Percentiles rank a stretch among this genome's conserved stretches.
Conservation (phyloP, 768 basidiomycete species). For the Mycena indigotica region DNA sequence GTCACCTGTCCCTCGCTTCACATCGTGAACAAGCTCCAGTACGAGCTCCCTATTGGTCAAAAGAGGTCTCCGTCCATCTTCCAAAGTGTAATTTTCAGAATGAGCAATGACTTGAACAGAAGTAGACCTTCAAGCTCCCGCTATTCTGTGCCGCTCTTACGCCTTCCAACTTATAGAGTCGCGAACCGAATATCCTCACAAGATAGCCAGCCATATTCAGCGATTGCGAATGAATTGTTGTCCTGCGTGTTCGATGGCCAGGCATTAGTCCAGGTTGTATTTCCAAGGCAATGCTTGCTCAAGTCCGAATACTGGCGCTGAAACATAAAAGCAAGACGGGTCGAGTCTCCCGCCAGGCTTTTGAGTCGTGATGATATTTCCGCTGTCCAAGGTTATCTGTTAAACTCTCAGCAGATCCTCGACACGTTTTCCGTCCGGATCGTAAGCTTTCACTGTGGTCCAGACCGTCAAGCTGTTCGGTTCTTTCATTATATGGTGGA, state of each 20-base stretch:
- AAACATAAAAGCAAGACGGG: slow-evolving; percentile 12
- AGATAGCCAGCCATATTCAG: too few relatives aligned
- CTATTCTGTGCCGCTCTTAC: slow-evolving; percentile 17
- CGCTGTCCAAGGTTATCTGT: too few relatives aligned
- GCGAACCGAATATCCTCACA: too few relatives aligned
- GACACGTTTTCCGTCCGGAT: slow-evolving; percentile 2
- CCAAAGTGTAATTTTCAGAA: slow-evolving; percentile 19
- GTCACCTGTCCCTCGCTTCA: slow-evolving; percentile 15
- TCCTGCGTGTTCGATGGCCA: too few relatives aligned
- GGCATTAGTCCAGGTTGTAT: too few relatives aligned
- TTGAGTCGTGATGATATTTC: too few relatives aligned
- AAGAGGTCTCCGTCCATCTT: slow-evolving; percentile 18
- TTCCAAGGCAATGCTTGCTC: too few relatives aligned
- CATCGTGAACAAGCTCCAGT: slow-evolving; percentile 19
- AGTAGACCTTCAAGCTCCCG: slow-evolving; percentile 5
- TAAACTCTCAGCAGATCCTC: slow-evolving; percentile 11
- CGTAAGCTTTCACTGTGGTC: slow-evolving; percentile 12
- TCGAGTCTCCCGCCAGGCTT: too few relatives aligned
- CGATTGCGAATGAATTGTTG: too few relatives aligned
- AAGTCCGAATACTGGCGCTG: slow-evolving; percentile 16
- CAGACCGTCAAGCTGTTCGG: too few relatives aligned
- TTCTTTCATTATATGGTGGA: too few relatives aligned
- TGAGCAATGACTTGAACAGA: neutral
- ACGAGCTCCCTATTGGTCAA: slow-evolving; percentile 21
- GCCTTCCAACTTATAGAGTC: slow-evolving; percentile 14